A percentile compares a stretch with the other conserved stretches of the same genome.
Conservation (phyloP, 2,329 filamentous ascomycete species). For the Septoria linicola region DNA sequence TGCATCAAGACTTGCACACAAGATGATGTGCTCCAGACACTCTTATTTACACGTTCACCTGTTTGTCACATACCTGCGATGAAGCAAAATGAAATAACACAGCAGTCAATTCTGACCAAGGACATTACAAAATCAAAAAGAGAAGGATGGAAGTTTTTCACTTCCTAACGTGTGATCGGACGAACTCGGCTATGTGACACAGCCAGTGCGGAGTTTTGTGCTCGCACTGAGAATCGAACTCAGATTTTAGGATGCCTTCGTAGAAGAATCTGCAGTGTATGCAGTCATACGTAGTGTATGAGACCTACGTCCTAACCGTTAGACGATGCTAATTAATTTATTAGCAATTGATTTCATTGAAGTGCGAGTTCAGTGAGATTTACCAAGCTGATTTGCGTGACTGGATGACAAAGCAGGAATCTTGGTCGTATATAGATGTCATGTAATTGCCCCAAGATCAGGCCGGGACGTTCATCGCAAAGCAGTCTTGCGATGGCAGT, state of each 20-base stretch:
- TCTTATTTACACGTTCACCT: neutral
- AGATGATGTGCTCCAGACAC: too few species aligned
- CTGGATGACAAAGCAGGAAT: neutral
- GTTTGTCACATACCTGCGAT: too few species aligned
- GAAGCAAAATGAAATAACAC: neutral
- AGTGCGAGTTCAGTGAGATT: neutral
- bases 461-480: too few species aligned
- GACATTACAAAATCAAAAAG: too few species aligned
- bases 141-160: conserved; percentile 7
- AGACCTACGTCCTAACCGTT: conserved; percentile 22
- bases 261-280: conserved; percentile 16
- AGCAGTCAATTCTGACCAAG: too few species aligned
- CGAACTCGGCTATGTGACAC: neutral
- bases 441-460: too few species aligned
- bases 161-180: conserved; percentile 9
- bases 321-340: conserved; percentile 8
- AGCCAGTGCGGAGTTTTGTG: conserved; percentile 1
- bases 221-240: conserved; percentile 24
- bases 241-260: conserved; percentile 26
- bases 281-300: conserved; percentile 18
- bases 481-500: too few species aligned
- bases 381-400: neutral
- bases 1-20: conserved; percentile 1
- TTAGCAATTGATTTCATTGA: neutral
- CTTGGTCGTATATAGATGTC: neutral